Conservation (phyloP, 176 grass and related monocot genomes). For the Carex cristatella region DNA sequence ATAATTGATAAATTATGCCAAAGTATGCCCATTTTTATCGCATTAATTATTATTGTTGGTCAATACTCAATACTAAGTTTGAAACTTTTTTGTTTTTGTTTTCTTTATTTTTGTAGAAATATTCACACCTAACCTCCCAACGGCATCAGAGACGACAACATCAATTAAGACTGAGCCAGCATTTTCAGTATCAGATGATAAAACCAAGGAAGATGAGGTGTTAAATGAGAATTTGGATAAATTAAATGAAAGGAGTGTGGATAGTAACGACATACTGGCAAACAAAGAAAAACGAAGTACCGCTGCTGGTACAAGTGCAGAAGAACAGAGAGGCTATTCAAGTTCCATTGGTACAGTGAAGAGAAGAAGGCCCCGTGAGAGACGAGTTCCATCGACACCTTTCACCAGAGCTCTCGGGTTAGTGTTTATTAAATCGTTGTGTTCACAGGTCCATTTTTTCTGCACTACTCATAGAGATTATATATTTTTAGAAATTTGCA, state of each 20-base stretch:
- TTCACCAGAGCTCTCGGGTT: slow-evolving; percentile 88
- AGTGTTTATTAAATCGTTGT: slow-evolving; percentile 8
- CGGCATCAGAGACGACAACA: not conserved
- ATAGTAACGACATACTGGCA: not conserved
- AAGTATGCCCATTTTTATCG: not conserved
- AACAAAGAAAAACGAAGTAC: not conserved
- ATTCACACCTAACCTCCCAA: not conserved
- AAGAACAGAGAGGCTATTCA: not conserved
- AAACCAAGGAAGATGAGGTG: not conserved
- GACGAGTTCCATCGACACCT: slow-evolving; percentile 77
- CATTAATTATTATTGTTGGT: not conserved
- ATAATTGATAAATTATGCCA: not conserved
- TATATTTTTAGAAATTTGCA: not conserved
- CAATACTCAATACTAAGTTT: not conserved
- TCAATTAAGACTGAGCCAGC: slow-evolving; percentile 10
- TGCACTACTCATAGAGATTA: not conserved
- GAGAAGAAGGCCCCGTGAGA: slow-evolving; percentile 58
- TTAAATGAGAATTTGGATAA: not conserved
- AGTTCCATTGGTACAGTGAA: slow-evolving; percentile 30
- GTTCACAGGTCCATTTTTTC: not conserved
- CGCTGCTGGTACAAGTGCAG: not conserved
- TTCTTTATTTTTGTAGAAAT: not conserved
- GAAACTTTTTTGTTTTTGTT: not conserved
- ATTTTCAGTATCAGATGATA: slow-evolving; percentile 17
- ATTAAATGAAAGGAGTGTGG: not conserved